Conservation (phyloP, 1,284 basidiomycete species). For the Malassezia obtusa region DNA sequence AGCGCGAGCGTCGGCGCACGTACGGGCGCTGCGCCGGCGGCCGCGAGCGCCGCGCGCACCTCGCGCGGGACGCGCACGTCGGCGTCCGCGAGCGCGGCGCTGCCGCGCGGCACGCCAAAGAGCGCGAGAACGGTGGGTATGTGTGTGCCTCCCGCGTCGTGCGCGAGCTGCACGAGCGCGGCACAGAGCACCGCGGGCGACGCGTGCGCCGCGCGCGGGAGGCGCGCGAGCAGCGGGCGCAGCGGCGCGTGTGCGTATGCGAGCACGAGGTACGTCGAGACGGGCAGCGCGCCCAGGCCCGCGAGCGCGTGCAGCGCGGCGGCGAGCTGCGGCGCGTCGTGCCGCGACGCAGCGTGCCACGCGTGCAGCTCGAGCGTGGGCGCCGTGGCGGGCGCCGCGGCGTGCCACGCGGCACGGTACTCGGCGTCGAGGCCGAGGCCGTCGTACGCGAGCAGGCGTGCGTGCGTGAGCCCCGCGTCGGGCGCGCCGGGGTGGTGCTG, state of each 20-base stretch:
- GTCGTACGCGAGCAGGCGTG: conserved; percentile 1
- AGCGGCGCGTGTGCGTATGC: not conserved
- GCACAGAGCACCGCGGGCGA: not conserved
- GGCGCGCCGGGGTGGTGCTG: not conserved
- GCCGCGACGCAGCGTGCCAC: not conserved
- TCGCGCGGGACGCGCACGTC: not conserved
- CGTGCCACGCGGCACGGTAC: not conserved
- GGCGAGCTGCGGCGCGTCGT: not conserved
- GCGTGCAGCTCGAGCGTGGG: not conserved
- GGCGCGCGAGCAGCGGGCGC: not conserved
- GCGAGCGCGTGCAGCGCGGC: not conserved
- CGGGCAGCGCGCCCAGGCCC: not conserved
- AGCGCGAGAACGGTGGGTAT: not conserved
- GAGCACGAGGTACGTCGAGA: not conserved
- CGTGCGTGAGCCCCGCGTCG: conserved; percentile 1
- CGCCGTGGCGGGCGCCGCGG: too few species aligned
- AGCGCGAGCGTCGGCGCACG: not conserved
- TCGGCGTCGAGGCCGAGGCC: not conserved
- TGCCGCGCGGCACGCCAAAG: not conserved
- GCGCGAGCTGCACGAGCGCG: conserved; percentile 4
- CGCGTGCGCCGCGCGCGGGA: not conserved
- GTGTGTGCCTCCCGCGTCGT: not conserved
- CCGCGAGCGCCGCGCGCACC: not conserved
- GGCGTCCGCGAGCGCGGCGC: not conserved
- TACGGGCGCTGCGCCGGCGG: not conserved